phyloP scores from a whole-genome alignment of 2,329 filamentous ascomycete genomes.

The Aquanectria penicillioides region DNA sequence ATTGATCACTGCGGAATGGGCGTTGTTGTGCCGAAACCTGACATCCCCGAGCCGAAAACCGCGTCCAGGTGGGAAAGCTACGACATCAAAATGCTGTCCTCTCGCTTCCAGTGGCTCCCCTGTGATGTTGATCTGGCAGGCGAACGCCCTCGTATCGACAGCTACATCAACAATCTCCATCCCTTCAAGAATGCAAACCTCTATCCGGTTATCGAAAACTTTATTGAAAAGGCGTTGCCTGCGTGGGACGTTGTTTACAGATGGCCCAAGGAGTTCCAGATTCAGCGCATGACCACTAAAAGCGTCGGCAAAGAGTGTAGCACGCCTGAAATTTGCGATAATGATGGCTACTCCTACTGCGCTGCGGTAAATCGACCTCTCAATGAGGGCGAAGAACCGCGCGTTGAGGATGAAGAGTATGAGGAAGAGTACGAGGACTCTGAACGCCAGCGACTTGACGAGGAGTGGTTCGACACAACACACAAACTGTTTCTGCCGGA shows the following conservation, averaged over 20 bases:
- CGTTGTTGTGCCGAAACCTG: slow-evolving; percentile 10
- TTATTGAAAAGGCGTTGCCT: slow-evolving; percentile 53
- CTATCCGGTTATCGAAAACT: slow-evolving; percentile 53
- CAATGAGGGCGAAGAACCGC: slow-evolving; percentile 42
- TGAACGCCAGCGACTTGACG: slow-evolving; percentile 37
- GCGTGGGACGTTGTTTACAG: slow-evolving; percentile 55
- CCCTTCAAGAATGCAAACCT: slow-evolving; percentile 50
- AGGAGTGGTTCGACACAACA: slow-evolving; percentile 42
- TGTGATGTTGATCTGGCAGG: slow-evolving; percentile 56
- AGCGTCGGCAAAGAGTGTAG: slow-evolving; percentile 32
- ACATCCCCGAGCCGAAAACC: too few species aligned
- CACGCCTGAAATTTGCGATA: slow-evolving; percentile 28
- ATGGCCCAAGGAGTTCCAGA: slow-evolving; percentile 42
- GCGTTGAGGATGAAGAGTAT: neutral
- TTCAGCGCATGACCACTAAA: slow-evolving; percentile 35
- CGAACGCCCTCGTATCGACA: slow-evolving; percentile 52
- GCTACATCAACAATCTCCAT: slow-evolving; percentile 66
- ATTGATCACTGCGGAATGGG: slow-evolving; percentile 46
- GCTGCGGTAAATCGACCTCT: slow-evolving; percentile 37
- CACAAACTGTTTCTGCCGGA: slow-evolving; percentile 38
- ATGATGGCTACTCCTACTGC: neutral
- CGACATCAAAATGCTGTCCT: slow-evolving; percentile 8
- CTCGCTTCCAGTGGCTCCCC: slow-evolving; percentile 59
- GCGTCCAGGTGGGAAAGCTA: neutral
- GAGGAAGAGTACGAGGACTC: slow-evolving; percentile 28